Evolutionary conservation across 78 protist genomes (phyloP), one percentile per base, ranked within the genome.

Genomic region (Dictyostelium purpureum): DNA sequence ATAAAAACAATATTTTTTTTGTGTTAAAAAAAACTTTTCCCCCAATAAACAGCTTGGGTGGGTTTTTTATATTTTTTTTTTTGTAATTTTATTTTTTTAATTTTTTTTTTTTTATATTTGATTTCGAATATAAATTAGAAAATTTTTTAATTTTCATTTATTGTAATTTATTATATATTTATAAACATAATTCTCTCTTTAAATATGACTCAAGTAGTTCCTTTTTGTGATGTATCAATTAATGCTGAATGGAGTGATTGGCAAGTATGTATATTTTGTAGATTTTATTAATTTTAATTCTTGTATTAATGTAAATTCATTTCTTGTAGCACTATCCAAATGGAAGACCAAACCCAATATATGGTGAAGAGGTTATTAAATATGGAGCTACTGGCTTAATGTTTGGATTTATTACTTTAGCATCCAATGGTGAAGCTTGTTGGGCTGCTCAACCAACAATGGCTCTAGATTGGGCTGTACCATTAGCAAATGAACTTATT

Each of bases 281-380:
- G n/a, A n/a, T n/a, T n/a, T n/a, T n/a, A n/a, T n/a, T n/a, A n/a
- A n/a, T n/a, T n/a, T n/a, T n/a, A n/a, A n/a, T n/a, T n/a, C n/a
- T n/a, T n/a, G n/a, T n/a, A n/a, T n/a, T n/a, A n/a, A n/a, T n/a
- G n/a, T n/a, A n/a, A n/a, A n/a, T n/a, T n/a, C n/a, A n/a, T n/a
- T n/a, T n/a, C n/a, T n/a, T n/a, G n/a, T n/a, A n/a, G n/a, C n/a
- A n/a, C n/a, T n/a, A n/a, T 49, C 54, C 54, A 69, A 12, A 40
- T n/a, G 76, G 76, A 11, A 69, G 76, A 69, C 76, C 76, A 40
- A 69, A 69, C 21, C 45, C 52, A 38, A 40, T 69, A 40, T 69
- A 69, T 40, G 14, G 52, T 31, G n/a, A 69, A n/a, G 26, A 38
- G 40, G 16, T 40, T 2, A 16, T 38, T n/a, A 33, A 38, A 40